Base-by-base conservation (phyloP, 768 basidiomycete genomes). In the Tulasnella calospora region DNA sequence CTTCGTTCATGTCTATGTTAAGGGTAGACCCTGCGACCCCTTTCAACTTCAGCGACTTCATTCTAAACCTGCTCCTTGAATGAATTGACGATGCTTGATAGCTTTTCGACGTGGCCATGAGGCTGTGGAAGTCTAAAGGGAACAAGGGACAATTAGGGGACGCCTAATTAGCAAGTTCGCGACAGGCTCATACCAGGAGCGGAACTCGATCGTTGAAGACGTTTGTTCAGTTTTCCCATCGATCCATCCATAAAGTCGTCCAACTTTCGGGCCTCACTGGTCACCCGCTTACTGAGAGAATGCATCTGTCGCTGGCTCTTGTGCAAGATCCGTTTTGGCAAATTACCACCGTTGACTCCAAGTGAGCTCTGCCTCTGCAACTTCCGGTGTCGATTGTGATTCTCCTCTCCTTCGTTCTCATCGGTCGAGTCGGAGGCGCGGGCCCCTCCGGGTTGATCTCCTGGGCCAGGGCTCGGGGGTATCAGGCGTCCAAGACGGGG, bases 71-170 rank as follows among this genome's bases (percentile, higher is more conserved):
- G 36, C 72, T 79, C 47, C 94, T 90, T 1, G 94, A 93, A 83
- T 95, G 94, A 74, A 96, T 95, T 0, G 94, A 95, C 0, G 89
- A 94, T 82, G 82, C 94, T 87, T 88, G 94, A 87, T 86, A 94
- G 86, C 78, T 89, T 82, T 77, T 88, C 86, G 77, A 89, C 7
- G 80, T 90, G 23, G 87, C 87, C 13, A 93, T 85, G 17, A 90
- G 87, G 2, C 88, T 88, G 80, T 92, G 89, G 80, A 94, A 92
- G 81, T 94, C 93, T 92, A 40, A 33, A 40, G 47, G 33, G 61
- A 13, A 30, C 61, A 35, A 35, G 27, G 23, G 27, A 46, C 13
- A 10, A 33, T 51, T 51, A 40, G 35, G 57, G 79, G 61, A 55
- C 23, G 38, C 35, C 36, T 33, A 36, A 3, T 23, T 17, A n/a